Evolutionary conservation across 176 grass and related monocot genomes (phyloP), one percentile per base, ranked within the genome.

Genomic region (Aegilops longissima): DNA sequence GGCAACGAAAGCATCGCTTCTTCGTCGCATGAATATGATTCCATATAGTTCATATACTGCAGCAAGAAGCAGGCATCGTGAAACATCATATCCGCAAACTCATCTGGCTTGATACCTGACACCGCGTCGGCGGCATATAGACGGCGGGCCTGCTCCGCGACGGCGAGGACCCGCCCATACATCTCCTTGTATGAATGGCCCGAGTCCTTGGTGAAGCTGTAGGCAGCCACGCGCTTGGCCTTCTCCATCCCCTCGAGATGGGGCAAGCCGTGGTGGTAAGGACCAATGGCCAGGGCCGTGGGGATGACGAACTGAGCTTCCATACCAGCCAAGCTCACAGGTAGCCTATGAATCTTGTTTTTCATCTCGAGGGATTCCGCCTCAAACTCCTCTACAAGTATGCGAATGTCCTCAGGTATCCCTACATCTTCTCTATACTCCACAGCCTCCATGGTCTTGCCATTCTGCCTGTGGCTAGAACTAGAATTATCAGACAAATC

Each of bases 61-160:
- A 51, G 13, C 47, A 51, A 51, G 86, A 87, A 87, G 69, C 86
- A 87, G 30, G 69, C 78, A 4, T 87, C 78, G 0, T 76, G 11
- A 40, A 87, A 54, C 86, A 87, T 54, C 86, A 82, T 87, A 5
- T 5, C 12, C 3, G 42, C 56, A 1, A 82, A 82, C 0, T 56
- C 2, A 4, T 0, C 20, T 9, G 30, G 6, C 5, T 5, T 24
- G 4, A 66, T 31, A 6, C 27, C 64, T 30, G 12, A 13, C 12
- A 66, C 12, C 2, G 5, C 12, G 2, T 66, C 64, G 25, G n/a
- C 2, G 5, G 12, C 12, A 5, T 66, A 66, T 0, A 66, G 12
- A 0, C 64, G 5, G 12, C 64, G 27, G 12, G 12, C 64, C 2
- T 16, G 0, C 0, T 14, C 11, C 12, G 12, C 64, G 0, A 31